Conservation (phyloP, 257 asterid genomes). For the Lycium ferocissimum region DNA sequence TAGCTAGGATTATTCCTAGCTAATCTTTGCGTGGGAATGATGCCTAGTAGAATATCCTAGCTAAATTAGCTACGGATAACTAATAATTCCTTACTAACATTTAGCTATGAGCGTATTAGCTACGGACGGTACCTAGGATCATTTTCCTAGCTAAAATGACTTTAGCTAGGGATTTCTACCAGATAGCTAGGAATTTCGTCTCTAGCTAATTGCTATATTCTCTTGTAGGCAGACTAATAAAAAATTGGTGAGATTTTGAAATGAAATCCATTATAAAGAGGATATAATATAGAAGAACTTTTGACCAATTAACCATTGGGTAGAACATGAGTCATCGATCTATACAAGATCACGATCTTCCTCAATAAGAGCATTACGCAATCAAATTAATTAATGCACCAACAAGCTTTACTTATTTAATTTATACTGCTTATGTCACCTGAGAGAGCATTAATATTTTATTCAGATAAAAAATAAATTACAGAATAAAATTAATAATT, state of each 20-base stretch:
- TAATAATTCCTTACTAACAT: no score
- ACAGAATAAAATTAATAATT: neutral
- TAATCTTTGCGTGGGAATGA: no score
- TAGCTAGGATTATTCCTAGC: no score
- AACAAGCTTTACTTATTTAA: neutral
- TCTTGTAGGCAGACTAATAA: neutral
- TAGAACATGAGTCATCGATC: conserved; percentile 9
- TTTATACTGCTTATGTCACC: conserved; percentile 31
- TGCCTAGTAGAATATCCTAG: no score
- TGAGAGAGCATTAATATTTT: conserved; percentile 26
- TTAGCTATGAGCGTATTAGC: no score
- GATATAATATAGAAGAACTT: no score
- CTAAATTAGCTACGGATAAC: no score
- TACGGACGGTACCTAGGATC: no score
- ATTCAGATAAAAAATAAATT: neutral
- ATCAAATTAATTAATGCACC: conserved; percentile 16
- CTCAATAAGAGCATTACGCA: conserved; percentile 29
- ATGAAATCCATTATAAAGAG: neutral
- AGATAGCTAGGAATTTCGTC: no score
- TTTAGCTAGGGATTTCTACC: no score
- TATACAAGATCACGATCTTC: neutral
- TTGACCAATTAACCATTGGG: neutral
- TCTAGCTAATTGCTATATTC: no score
- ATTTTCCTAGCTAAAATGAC: no score
- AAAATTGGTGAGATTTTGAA: neutral